phyloP scores from a whole-genome alignment of 352 stramenopile genomes.

The Blastocystis sp. region DNA sequence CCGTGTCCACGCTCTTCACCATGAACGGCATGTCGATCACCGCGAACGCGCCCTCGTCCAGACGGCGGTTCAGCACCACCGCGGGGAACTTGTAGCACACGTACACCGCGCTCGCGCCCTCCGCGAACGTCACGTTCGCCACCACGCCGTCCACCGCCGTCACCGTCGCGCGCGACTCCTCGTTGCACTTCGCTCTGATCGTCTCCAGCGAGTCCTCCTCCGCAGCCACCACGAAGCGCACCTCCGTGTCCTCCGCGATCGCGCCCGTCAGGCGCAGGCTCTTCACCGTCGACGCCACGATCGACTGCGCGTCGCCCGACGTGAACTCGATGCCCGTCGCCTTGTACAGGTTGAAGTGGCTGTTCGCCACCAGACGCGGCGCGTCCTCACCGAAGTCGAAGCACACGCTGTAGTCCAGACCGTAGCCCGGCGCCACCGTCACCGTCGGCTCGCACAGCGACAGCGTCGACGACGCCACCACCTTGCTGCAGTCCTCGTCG shows the following conservation, averaged over 20 bases:
- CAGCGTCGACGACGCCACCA: slow-evolving; percentile 34
- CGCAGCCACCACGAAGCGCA: slow-evolving; percentile 46
- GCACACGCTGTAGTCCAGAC: slow-evolving; percentile 42
- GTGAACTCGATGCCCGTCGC: slow-evolving; percentile 58
- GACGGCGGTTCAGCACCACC: slow-evolving; percentile 25
- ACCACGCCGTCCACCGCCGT: slow-evolving; percentile 34
- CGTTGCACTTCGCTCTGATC: slow-evolving; percentile 11
- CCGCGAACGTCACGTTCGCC: slow-evolving; percentile 53
- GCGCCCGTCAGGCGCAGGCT: slow-evolving; percentile 33
- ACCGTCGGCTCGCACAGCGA: slow-evolving; percentile 51
- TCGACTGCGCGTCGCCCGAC: slow-evolving; percentile 30
- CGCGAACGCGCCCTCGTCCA: not conserved
- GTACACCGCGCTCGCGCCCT: slow-evolving; percentile 21
- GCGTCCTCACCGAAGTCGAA: slow-evolving; percentile 66
- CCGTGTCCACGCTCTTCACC: slow-evolving; percentile 23
- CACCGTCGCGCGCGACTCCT: not conserved
- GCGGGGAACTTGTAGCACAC: slow-evolving; percentile 57
- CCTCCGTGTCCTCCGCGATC: slow-evolving; percentile 42
- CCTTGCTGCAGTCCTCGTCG: slow-evolving; percentile 65
- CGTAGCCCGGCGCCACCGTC: slow-evolving; percentile 38
- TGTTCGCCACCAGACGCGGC: slow-evolving; percentile 61
- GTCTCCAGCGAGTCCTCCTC: slow-evolving; percentile 23
- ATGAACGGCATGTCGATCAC: slow-evolving; percentile 33
- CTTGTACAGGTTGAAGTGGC: slow-evolving; percentile 68
- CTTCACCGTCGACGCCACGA: slow-evolving; percentile 51